A percentile compares a stretch with the other conserved stretches of the same genome.
Conservation (phyloP, 108 stramenopile genomes). For the Cyclostephanos tholiformis region DNA sequence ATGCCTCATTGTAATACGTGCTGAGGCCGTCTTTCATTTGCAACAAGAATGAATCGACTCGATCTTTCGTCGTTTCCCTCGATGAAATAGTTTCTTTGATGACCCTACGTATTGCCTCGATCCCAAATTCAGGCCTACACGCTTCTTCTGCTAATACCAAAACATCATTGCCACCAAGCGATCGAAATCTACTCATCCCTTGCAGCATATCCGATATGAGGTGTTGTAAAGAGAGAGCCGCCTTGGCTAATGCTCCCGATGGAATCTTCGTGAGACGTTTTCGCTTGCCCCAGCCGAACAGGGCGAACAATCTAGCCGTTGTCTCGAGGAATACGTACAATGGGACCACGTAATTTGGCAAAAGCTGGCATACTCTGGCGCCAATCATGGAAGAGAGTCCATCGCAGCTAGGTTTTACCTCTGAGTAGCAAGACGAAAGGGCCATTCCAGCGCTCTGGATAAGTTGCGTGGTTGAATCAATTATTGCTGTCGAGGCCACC, state of each 20-base stretch:
- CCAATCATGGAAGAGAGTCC: slow-evolving; percentile 8
- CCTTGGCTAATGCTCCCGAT: slow-evolving; percentile 56
- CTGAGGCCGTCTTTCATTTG: slow-evolving; percentile 21
- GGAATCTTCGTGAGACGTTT: slow-evolving; percentile 64
- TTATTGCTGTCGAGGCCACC: slow-evolving; percentile 5
- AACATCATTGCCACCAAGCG: slow-evolving; percentile 5
- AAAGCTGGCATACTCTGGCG: slow-evolving; percentile 47
- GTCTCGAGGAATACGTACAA: slow-evolving; percentile 68
- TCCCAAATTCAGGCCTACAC: slow-evolving; percentile 8
- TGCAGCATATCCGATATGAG: slow-evolving; percentile 57
- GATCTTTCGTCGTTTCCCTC: slow-evolving; percentile 36
- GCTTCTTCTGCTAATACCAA: slow-evolving; percentile 7
- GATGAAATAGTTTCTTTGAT: slow-evolving; percentile 21
- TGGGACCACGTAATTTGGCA: slow-evolving; percentile 64
- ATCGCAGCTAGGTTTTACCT: not conserved
- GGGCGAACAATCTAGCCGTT: slow-evolving; percentile 49
- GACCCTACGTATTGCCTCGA: slow-evolving; percentile 24
- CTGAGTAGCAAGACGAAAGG: not conserved
- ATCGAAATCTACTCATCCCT: slow-evolving; percentile 28
- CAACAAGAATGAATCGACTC: slow-evolving; percentile 47
- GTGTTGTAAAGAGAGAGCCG: slow-evolving; percentile 43
- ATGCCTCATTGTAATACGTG: too few relatives aligned
- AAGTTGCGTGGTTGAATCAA: slow-evolving; percentile 14
- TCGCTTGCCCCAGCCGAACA: slow-evolving; percentile 82
- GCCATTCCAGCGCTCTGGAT: slow-evolving; percentile 18